Base-by-base conservation (phyloP, 108 stramenopile genomes). In the Bacterosira constricta region DNA sequence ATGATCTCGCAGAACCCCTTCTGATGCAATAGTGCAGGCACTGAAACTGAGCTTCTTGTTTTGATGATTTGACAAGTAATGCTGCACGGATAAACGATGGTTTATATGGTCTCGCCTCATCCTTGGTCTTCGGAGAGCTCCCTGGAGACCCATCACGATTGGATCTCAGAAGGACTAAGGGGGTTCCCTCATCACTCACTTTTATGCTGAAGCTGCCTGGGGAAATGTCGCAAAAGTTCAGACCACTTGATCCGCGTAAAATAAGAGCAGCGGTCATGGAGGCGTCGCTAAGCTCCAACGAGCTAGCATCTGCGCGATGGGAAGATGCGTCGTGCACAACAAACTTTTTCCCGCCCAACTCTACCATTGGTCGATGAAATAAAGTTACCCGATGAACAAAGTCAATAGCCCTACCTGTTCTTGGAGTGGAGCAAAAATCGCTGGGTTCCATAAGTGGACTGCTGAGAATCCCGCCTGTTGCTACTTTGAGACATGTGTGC, bases 51-150 rank as follows among this genome's bases (percentile, higher is more conserved):
- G 90, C 90, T 74, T 92, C 93, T 61, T 90, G 88, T 38, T 85
- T 61, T 21, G 90, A 63, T 37, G 86, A 83, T 64, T 90, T 89
- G 10, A 91, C 71, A 37, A 89, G 70, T 35, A 94, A 55, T 45
- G 93, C 93, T 26, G 93, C 93, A 13, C 93, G 79, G 8, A 94
- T 83, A 68, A 88, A 92, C 0, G 90, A 92, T 29, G 86, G 66
- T 11, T 89, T 46, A 62, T 90, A 94, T 17, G 90, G 89, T 56
- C 87, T 86, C 9, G 90, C 75, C 51, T 89, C 90, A 15, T 76
- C 82, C 13, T 70, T 75, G 29, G 58, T 45, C 0, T 54, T 65
- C 7, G 58, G 31, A 34, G 69, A 59, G 36, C 37, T 60, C 8
- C 32, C 50, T 21, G 47, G 70, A 46, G 66, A 42, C 4, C 29